A percentile compares a stretch with the other conserved stretches of the same genome.
phyloP scores from a whole-genome alignment of 176 grass and related monocot species.

The Eragrostis nindensis region DNA sequence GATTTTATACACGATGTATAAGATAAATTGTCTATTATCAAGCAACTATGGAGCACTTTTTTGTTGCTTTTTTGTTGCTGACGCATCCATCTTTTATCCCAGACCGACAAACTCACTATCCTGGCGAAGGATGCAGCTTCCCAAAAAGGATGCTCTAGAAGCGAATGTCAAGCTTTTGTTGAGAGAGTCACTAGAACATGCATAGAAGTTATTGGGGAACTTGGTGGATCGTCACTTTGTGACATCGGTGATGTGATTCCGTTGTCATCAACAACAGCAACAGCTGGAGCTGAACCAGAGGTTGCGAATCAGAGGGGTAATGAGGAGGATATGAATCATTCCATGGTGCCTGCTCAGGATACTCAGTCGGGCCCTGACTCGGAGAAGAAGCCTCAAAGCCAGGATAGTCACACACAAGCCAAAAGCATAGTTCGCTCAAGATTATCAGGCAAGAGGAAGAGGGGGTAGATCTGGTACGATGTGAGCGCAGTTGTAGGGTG shows the following conservation, averaged over 20 bases:
- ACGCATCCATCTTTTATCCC: background rate
- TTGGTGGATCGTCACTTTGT: constrained; percentile 42
- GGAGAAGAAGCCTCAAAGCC: constrained; percentile 1
- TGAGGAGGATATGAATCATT: constrained; percentile 9
- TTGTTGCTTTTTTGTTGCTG: background rate
- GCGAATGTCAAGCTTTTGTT: constrained; percentile 39
- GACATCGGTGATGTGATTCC: constrained; percentile 33
- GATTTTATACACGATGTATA: background rate
- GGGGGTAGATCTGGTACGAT: constrained; percentile 17
- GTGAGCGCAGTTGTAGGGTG: background rate
- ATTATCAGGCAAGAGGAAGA: constrained; percentile 32
- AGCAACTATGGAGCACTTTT: background rate
- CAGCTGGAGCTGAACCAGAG: constrained; percentile 18
- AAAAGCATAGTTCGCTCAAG: background rate
- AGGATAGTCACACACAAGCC: background rate
- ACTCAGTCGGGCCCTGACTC: background rate
- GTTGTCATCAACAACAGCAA: background rate
- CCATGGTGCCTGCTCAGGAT: constrained; percentile 12
- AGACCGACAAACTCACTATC: constrained; percentile 46
- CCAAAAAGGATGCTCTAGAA: constrained; percentile 26
- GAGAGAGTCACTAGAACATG: constrained; percentile 38
- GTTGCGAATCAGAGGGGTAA: constrained; percentile 19
- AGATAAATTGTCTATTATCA: background rate
- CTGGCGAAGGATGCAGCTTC: constrained; percentile 33
- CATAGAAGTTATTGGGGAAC: constrained; percentile 44